Conservation (phyloP, 257 asterid species). For the Cruciata laevipes region DNA sequence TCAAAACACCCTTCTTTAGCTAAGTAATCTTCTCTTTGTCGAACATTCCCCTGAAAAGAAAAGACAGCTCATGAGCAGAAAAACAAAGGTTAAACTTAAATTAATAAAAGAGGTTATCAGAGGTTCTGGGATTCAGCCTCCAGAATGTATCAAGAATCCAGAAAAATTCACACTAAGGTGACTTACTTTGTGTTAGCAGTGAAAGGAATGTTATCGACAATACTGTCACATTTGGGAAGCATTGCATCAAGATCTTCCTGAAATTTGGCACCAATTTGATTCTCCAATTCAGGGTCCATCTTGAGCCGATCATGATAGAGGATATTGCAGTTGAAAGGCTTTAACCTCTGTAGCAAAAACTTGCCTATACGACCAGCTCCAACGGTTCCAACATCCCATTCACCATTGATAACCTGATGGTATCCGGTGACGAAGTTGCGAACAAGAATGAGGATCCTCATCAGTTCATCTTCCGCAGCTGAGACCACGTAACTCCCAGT, state of each 20-base stretch:
- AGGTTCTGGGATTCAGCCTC: background rate
- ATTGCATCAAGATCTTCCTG: constrained; percentile 87
- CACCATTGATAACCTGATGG: constrained; percentile 81
- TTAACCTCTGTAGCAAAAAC: constrained; percentile 79
- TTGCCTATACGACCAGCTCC: constrained; percentile 95
- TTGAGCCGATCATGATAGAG: constrained; percentile 83
- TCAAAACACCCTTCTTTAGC: constrained; percentile 85
- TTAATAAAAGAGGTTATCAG: background rate
- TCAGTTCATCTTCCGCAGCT: constrained; percentile 95
- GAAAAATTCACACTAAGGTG: background rate
- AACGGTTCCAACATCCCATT: constrained; percentile 96
- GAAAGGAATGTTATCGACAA: constrained; percentile 85
- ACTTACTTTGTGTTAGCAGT: constrained; percentile 84
- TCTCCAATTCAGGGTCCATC: constrained; percentile 76
- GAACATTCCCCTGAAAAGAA: constrained; percentile 66
- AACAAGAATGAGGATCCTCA: constrained; percentile 92
- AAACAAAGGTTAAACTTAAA: background rate
- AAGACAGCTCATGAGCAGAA: background rate
- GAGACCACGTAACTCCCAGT: constrained; percentile 93
- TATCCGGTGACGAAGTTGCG: constrained; percentile 85
- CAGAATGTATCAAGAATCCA: background rate
- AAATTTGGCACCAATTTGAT: constrained; percentile 60
- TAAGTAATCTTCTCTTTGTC: constrained; percentile 74
- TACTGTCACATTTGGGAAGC: constrained; percentile 89
- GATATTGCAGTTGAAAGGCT: constrained; percentile 86